Base-by-base conservation (phyloP, 202 grass and related monocot genomes). In the Eragrostis tef region DNA sequence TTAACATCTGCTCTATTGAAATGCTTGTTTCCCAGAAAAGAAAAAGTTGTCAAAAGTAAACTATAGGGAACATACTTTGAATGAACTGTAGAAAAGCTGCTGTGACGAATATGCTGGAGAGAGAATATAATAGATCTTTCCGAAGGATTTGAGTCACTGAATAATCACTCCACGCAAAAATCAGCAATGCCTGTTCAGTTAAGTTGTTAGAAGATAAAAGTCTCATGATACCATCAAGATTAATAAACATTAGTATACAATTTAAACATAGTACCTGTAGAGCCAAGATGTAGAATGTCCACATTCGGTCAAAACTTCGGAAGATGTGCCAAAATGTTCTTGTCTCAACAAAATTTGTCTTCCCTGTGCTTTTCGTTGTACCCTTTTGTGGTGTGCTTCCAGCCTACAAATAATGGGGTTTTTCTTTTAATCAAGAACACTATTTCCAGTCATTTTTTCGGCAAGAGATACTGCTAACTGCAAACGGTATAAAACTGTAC, bases 251-350 rank as follows among this genome's bases (percentile, higher is more conserved):
- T 51, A 29, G 42, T 73, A 25, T 58, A 66, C 43, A 26, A 50
- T 65, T 82, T 79, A 11, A 87, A 79, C 58, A 82, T 63, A n/a
- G n/a, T n/a, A 94, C 94, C 88, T 98, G 94, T 46, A 98, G 73
- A 83, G 90, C 92, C 66, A 98, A 76, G 46, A 89, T 69, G 83
- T 98, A 98, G 71, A 98, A 98, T 14, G 94, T 98, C 94, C 94
- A 98, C 94, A 94, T 86, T 66, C 92, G 86, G 88, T 94, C 89
- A 71, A 98, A 98, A 86, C 94, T 98, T 94, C 94, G 78, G 65
- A 93, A 98, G 45, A 94, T 94, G 47, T 98, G 88, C 92, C 94
- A 98, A 88, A 94, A 98, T 61, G 94, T 91, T 88, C 94, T 93
- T 2, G 92, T 94, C 81, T 98, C 94, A 16, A 98, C 94, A 70